Percentiles rank a stretch among this genome's conserved stretches.
Evolutionary conservation across 148 eudicot genomes (phyloP).

Genomic region (Camellia lanceoleosa): DNA sequence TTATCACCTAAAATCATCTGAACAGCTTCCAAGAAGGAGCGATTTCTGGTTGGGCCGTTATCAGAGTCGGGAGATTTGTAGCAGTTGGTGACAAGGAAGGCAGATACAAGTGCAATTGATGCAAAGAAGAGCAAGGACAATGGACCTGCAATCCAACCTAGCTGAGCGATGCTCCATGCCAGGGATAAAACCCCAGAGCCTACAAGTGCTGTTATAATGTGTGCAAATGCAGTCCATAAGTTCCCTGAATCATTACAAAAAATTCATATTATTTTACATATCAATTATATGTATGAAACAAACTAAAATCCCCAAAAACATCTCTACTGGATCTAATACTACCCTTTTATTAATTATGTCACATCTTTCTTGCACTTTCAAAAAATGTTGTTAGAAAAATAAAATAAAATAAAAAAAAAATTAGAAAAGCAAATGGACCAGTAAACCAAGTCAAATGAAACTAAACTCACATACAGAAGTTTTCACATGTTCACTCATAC

Average conservation of each 20-base stretch:
- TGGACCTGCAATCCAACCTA: constrained; percentile 57
- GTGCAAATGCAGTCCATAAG: constrained; percentile 32
- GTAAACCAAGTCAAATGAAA: too few relatives aligned
- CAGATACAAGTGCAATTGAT: constrained; percentile 27
- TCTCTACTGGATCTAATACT: not conserved
- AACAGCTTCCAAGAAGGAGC: constrained; percentile 41
- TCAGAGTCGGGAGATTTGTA: constrained; percentile 38
- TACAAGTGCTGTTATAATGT: constrained; percentile 48
- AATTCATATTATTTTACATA: not conserved
- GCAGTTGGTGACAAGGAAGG: constrained; percentile 34
- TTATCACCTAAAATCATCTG: constrained; percentile 31
- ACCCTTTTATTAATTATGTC: too few relatives aligned
- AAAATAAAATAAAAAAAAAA: too few relatives aligned
- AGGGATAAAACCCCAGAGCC: constrained; percentile 53
- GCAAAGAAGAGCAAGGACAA: constrained; percentile 34
- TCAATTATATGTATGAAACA: too few relatives aligned
- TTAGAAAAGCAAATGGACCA: too few relatives aligned
- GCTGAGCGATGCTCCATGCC: constrained; percentile 52
- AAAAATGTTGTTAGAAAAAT: too few relatives aligned
- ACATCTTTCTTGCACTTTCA: too few relatives aligned
- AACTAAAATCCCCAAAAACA: not conserved
- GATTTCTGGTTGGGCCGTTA: constrained; percentile 25
- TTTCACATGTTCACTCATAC: too few relatives aligned
- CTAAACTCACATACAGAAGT: too few relatives aligned
- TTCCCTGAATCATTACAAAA: not conserved